Evolutionary conservation across 306 rosid genomes (phyloP).

Genomic region (Hippophae rhamnoides): DNA sequence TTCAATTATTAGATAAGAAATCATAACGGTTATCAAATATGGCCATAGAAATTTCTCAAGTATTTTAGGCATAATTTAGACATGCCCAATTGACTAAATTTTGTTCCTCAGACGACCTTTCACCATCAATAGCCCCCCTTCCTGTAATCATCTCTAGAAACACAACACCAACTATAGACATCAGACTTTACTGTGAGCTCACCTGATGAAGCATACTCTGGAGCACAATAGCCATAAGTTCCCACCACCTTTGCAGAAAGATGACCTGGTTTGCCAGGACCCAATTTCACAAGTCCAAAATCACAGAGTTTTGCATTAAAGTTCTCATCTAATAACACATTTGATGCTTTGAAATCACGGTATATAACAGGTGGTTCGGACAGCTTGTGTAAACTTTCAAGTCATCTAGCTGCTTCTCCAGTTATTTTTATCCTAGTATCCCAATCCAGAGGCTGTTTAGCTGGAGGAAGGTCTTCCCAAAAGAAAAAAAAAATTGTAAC

Average conservation of each 20-base stretch:
- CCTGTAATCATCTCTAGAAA: conserved; percentile 53
- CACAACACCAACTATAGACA: conserved; percentile 66
- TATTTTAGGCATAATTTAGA: background rate
- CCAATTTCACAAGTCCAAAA: conserved; percentile 69
- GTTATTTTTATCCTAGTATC: conserved; percentile 54
- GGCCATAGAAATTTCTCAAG: too few relatives aligned
- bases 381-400: conserved; percentile 54
- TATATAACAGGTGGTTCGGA: conserved; percentile 50
- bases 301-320: conserved; percentile 61
- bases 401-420: conserved; percentile 60
- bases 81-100: conserved; percentile 60
- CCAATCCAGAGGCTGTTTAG: conserved; percentile 51
- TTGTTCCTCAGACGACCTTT: conserved; percentile 29
- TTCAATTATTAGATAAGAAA: too few relatives aligned
- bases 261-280: conserved; percentile 29
- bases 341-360: conserved; percentile 56
- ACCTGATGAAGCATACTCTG: conserved; percentile 56
- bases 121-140: conserved; percentile 47
- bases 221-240: conserved; percentile 71
- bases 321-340: conserved; percentile 46
- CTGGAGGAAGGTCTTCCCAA: conserved; percentile 22
- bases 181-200: conserved; percentile 42
- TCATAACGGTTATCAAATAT: too few relatives aligned
- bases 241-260: conserved; percentile 62
- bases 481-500: background rate